Percentiles rank a stretch among this genome's conserved stretches.
phyloP scores from a whole-genome alignment of 2,329 filamentous ascomycete genomes.

The Diaporthe sp. region DNA sequence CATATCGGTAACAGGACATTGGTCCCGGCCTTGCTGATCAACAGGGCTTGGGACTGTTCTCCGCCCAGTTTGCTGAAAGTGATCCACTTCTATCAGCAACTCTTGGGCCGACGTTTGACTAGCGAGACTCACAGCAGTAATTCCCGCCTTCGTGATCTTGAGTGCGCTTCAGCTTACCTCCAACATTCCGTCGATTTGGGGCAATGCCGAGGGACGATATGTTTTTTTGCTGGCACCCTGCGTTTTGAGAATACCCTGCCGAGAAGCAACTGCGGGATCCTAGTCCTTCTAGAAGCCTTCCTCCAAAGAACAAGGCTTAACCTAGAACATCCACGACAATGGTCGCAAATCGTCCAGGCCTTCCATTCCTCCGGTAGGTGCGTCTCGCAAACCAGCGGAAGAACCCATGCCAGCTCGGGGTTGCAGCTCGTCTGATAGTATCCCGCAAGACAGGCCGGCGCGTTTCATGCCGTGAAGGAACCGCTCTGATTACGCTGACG shows the following conservation, averaged over 20 bases:
- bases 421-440: constrained; percentile 12
- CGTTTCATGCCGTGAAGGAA: constrained; percentile 20
- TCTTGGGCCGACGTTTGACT: background rate
- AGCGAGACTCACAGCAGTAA: background rate
- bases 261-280: background rate
- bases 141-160: background rate
- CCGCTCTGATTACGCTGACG: background rate
- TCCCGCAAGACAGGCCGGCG: background rate
- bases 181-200: background rate
- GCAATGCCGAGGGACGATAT: background rate
- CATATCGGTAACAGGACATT: background rate
- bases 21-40: background rate
- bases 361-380: constrained; percentile 18
- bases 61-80: background rate
- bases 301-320: background rate
- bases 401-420: constrained; percentile 6
- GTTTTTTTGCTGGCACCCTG: background rate
- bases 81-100: background rate
- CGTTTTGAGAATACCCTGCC: background rate
- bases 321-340: background rate
- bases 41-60: background rate
- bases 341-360: background rate
- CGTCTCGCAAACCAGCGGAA: background rate
- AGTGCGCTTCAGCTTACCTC: background rate
- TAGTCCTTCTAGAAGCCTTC: constrained; percentile 30